Conservation (phyloP, 805 yeast genomes). For the Teunomyces tritomae region DNA sequence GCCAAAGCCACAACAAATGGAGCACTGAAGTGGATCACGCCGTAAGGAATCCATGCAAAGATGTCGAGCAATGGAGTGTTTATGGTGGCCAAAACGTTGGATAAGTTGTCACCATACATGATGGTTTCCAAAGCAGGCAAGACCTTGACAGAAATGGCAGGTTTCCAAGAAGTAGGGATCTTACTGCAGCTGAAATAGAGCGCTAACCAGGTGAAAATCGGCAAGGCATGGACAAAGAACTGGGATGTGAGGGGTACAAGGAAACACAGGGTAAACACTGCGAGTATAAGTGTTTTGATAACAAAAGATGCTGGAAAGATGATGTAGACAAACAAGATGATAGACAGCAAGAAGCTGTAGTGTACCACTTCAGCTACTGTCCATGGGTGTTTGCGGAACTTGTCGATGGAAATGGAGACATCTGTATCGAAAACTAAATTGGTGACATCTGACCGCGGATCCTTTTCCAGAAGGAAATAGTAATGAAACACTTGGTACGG, state of each 20-base stretch:
- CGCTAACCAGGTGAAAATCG: slow-evolving; percentile 82
- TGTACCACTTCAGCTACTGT: slow-evolving; percentile 48
- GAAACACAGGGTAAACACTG: slow-evolving; percentile 47
- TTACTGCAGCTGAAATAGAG: slow-evolving; percentile 75
- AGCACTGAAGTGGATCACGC: slow-evolving; percentile 82
- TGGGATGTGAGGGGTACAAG: slow-evolving; percentile 76
- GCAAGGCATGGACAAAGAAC: slow-evolving; percentile 78
- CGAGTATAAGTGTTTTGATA: slow-evolving; percentile 32
- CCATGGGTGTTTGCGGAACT: slow-evolving; percentile 43
- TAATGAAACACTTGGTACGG: slow-evolving; percentile 45
- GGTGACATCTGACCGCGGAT: slow-evolving; percentile 46
- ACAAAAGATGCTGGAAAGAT: slow-evolving; percentile 56
- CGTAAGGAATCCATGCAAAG: slow-evolving; percentile 95
- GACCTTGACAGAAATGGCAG: slow-evolving; percentile 84
- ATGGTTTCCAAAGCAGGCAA: slow-evolving; percentile 91
- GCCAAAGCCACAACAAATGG: slow-evolving; percentile 84
- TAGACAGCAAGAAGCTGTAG: slow-evolving; percentile 48
- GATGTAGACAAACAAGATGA: slow-evolving; percentile 57
- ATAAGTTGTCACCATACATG: slow-evolving; percentile 85
- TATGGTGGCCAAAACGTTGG: slow-evolving; percentile 75
- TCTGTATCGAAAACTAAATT: slow-evolving; percentile 51
- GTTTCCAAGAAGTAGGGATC: slow-evolving; percentile 72
- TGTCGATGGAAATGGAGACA: slow-evolving; percentile 39
- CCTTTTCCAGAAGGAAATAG: slow-evolving; percentile 55
- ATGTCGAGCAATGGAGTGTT: slow-evolving; percentile 67